phyloP scores from a whole-genome alignment of 2,329 filamentous ascomycete genomes.

The Colletotrichum cuscutae region DNA sequence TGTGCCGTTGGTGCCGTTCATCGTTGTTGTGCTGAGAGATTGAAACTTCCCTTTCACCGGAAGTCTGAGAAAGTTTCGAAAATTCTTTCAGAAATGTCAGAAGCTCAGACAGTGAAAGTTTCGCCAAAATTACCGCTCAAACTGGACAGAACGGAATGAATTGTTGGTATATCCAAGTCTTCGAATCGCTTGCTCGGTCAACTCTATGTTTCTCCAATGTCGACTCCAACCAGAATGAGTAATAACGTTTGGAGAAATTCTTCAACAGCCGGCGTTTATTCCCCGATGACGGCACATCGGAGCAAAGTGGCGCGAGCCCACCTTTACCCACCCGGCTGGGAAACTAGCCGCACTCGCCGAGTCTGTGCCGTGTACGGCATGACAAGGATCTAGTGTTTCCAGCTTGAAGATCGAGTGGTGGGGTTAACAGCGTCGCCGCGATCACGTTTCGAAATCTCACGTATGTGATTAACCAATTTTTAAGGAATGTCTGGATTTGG shows the following conservation, averaged over 20 bases:
- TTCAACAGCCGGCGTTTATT: neutral
- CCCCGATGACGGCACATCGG: constrained; percentile 29
- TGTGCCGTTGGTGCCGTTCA: constrained; percentile 29
- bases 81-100: constrained; percentile 2
- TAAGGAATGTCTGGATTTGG: too few species aligned
- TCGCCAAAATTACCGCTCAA: neutral
- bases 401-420: too few species aligned
- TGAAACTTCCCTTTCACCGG: neutral
- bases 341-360: constrained; percentile 3
- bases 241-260: constrained; percentile 14
- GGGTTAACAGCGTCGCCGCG: too few species aligned
- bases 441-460: too few species aligned
- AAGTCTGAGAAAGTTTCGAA: neutral
- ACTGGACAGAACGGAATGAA: too few species aligned
- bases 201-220: neutral
- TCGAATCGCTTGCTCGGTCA: neutral
- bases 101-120: neutral
- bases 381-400: too few species aligned
- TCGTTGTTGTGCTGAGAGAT: constrained; percentile 3
- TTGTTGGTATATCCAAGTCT: too few species aligned
- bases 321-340: neutral
- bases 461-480: too few species aligned
- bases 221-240: neutral
- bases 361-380: too few species aligned
- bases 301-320: constrained; percentile 24